phyloP scores from a whole-genome alignment of 257 asterid genomes.

The Salvia rosmarinus region DNA sequence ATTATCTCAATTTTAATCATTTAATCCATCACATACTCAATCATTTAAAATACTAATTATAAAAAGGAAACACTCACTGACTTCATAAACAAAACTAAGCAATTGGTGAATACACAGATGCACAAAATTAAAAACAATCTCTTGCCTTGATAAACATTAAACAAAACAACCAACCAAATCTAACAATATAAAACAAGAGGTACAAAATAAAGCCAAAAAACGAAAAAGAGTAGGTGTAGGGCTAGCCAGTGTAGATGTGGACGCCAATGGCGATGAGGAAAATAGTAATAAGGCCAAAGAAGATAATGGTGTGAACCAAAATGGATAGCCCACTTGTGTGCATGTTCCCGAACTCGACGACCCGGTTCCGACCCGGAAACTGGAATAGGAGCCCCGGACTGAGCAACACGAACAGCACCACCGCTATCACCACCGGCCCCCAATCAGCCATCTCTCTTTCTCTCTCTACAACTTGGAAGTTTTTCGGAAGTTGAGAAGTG shows the following conservation, averaged over 20 bases:
- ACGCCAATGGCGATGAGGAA: slow-evolving; percentile 77
- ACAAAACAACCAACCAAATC: too few species aligned
- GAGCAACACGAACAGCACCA: slow-evolving; percentile 75
- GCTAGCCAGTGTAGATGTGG: slow-evolving; percentile 57
- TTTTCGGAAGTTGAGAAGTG: not conserved
- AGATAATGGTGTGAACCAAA: slow-evolving; percentile 67
- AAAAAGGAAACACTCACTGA: too few species aligned
- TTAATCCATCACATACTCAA: too few species aligned
- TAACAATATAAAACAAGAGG: not conserved
- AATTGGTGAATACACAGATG: too few species aligned
- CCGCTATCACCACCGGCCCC: slow-evolving; percentile 88
- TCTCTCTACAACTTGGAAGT: not conserved
- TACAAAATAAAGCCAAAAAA: not conserved
- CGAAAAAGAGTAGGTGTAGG: not conserved
- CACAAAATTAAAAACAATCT: too few species aligned
- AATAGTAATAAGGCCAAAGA: slow-evolving; percentile 70
- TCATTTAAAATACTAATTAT: too few species aligned
- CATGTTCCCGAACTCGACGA: slow-evolving; percentile 72
- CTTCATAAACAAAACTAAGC: too few species aligned
- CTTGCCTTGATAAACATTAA: too few species aligned
- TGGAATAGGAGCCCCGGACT: slow-evolving; percentile 84
- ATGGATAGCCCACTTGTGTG: slow-evolving; percentile 67
- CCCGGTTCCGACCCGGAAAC: slow-evolving; percentile 65
- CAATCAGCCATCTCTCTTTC: slow-evolving; percentile 59
- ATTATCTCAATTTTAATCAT: too few species aligned